These are phyloP conservation scores for Verticillium alfalfae DNA, from an alignment of 2,329 filamentous ascomycete species.

Conservation along the genomic window DNA sequence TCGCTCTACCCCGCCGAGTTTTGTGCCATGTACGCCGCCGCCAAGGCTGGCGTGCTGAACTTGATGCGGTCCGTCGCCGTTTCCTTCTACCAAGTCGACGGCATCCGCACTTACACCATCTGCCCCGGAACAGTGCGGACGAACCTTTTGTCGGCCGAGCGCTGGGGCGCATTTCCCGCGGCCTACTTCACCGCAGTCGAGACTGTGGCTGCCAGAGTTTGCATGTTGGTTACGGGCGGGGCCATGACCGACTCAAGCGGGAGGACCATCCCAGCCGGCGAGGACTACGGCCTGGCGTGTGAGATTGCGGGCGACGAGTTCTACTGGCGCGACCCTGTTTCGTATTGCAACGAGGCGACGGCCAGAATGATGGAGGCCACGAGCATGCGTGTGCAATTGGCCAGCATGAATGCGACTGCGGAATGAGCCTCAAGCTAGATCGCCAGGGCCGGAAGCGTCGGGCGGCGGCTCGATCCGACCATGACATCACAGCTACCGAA, in stretches of 20 bases:
- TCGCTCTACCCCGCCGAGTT: conserved; percentile 19
- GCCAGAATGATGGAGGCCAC: conserved; percentile 13
- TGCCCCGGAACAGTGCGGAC: conserved; percentile 24
- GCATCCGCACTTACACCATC: conserved; percentile 23
- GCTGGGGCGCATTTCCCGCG: conserved; percentile 21
- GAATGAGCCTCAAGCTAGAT: neutral
- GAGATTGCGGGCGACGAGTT: conserved; percentile 22
- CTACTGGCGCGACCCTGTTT: conserved; percentile 20
- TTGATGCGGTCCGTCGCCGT: conserved; percentile 24
- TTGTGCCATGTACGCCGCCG: conserved; percentile 23
- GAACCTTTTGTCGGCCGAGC: conserved; percentile 18
- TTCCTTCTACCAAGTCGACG: conserved; percentile 14
- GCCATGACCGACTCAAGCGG: conserved; percentile 17
- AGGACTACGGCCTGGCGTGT: conserved; percentile 17
- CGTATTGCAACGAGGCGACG: conserved; percentile 20
- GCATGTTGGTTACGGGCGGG: conserved; percentile 17
- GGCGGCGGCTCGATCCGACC: neutral
- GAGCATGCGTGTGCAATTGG: conserved; percentile 1
- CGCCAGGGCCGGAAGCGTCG: neutral
- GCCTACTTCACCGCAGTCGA: conserved; percentile 20
- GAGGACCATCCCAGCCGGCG: conserved; percentile 11
- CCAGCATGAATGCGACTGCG: neutral
- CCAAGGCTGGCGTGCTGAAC: conserved; percentile 24
- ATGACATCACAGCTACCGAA: neutral
- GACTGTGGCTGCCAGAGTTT: conserved; percentile 19